Conservation (phyloP, 495 filamentous ascomycete genomes). For the Delitschia confertaspora region DNA sequence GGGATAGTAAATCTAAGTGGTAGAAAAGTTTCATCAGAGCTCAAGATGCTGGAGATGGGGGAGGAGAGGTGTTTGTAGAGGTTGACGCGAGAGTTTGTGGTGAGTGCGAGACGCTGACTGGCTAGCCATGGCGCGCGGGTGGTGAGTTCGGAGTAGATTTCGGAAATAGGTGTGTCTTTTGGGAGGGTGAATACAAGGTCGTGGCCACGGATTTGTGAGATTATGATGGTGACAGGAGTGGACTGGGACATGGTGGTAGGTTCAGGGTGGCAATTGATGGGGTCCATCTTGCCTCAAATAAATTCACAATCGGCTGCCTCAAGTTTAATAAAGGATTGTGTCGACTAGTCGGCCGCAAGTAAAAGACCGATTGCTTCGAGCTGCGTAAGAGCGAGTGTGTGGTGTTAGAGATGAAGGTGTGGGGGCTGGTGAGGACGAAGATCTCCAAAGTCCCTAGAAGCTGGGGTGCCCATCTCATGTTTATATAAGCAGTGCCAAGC, state of each 20-base stretch:
- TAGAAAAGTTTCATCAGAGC: slow-evolving; percentile 54
- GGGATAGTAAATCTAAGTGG: slow-evolving; percentile 67
- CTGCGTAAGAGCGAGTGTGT: too few relatives aligned
- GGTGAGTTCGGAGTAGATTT: slow-evolving; percentile 54
- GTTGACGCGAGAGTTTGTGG: slow-evolving; percentile 70
- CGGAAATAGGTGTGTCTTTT: slow-evolving; percentile 44
- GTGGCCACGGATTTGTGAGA: slow-evolving; percentile 14
- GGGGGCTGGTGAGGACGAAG: too few relatives aligned
- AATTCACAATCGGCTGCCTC: too few relatives aligned
- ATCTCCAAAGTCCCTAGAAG: too few relatives aligned
- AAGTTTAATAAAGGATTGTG: too few relatives aligned
- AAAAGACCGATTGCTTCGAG: too few relatives aligned
- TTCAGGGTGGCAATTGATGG: too few relatives aligned
- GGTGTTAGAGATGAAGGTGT: too few relatives aligned
- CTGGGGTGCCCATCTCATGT: too few relatives aligned
- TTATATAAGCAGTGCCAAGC: too few relatives aligned
- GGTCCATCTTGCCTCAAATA: too few relatives aligned
- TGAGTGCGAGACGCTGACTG: slow-evolving; percentile 56
- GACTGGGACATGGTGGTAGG: slow-evolving; percentile 20
- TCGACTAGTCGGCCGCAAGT: too few relatives aligned
- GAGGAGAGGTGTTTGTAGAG: slow-evolving; percentile 41
- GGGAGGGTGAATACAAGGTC: slow-evolving; percentile 46
- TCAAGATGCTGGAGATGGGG: slow-evolving; percentile 47
- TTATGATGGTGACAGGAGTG: slow-evolving; percentile 28
- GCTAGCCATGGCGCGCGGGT: slow-evolving; percentile 50